Conservation (phyloP, 2,329 filamentous ascomycete species). For the Beauveria sp. region DNA sequence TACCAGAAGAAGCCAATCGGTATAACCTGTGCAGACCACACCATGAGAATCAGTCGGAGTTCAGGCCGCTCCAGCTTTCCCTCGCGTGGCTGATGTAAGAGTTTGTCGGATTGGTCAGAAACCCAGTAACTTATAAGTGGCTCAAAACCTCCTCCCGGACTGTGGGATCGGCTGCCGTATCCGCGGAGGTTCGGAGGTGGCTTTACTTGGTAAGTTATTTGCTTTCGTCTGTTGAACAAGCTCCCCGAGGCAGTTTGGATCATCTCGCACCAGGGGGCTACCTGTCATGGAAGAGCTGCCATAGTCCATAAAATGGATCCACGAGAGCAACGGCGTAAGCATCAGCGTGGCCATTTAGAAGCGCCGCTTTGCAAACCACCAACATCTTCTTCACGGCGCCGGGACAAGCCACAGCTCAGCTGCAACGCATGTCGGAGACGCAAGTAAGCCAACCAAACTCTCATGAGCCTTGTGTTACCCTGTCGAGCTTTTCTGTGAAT, state of each 20-base stretch:
- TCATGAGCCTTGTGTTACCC: too few species aligned
- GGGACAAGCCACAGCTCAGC: constrained; percentile 28
- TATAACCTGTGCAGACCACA: constrained; percentile 27
- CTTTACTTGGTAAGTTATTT: too few species aligned
- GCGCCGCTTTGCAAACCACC: neutral
- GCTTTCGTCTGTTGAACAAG: too few species aligned
- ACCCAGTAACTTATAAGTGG: too few species aligned
- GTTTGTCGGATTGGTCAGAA: constrained; percentile 12
- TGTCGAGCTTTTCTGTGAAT: neutral
- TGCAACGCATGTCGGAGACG: constrained; percentile 27
- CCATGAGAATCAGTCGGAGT: constrained; percentile 44
- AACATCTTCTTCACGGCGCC: constrained; percentile 15
- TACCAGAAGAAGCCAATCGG: constrained; percentile 49
- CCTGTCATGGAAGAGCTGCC: too few species aligned
- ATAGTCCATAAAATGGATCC: neutral
- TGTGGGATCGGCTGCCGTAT: too few species aligned
- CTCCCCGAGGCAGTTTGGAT: too few species aligned
- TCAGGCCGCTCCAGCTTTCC: constrained; percentile 28
- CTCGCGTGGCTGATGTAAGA: neutral
- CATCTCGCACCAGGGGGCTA: too few species aligned
- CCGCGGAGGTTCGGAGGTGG: too few species aligned
- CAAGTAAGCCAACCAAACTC: constrained; percentile 21
- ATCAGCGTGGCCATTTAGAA: neutral
- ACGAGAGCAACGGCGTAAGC: neutral
- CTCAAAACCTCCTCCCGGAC: too few species aligned